Conservation (phyloP, 768 basidiomycete species). For the Tulasnella sp. region DNA sequence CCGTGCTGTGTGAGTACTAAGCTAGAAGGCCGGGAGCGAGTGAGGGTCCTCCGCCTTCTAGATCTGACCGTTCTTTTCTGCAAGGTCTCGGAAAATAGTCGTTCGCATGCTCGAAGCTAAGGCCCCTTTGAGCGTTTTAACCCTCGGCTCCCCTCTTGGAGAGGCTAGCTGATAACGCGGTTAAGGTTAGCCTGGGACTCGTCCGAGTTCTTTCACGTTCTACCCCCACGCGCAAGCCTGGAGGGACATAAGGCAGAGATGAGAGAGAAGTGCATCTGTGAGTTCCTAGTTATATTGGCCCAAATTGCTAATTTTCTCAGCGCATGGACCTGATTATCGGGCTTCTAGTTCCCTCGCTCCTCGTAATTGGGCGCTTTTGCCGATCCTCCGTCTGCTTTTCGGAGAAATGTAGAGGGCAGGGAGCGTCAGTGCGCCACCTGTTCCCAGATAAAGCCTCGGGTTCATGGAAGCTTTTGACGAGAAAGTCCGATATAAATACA, state of each 20-base stretch:
- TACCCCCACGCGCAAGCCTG: neutral
- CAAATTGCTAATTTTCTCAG: neutral
- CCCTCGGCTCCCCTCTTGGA: neutral
- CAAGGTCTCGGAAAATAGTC: neutral
- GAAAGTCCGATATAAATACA: neutral
- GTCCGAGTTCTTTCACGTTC: neutral
- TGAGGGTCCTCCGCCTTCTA: neutral
- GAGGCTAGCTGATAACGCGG: neutral
- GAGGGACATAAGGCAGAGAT: too few relatives aligned
- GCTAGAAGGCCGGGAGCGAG: neutral
- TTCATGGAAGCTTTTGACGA: neutral
- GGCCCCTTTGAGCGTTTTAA: neutral
- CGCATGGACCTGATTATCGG: neutral
- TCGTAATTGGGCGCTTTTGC: neutral
- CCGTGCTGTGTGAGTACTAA: neutral
- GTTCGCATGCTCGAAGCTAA: neutral
- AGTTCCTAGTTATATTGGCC: neutral
- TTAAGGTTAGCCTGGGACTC: slow-evolving; percentile 9
- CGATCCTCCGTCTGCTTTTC: neutral
- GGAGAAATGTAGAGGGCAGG: neutral
- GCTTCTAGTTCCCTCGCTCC: neutral
- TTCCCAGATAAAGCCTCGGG: neutral
- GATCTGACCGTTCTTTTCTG: neutral
- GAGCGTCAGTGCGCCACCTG: neutral
- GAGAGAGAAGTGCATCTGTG: neutral